Evolutionary conservation across 176 grass and related monocot species (phyloP), one percentile per base, ranked within the genome.

Genomic region (bread wheat (Triticum aestivum)): DNA sequence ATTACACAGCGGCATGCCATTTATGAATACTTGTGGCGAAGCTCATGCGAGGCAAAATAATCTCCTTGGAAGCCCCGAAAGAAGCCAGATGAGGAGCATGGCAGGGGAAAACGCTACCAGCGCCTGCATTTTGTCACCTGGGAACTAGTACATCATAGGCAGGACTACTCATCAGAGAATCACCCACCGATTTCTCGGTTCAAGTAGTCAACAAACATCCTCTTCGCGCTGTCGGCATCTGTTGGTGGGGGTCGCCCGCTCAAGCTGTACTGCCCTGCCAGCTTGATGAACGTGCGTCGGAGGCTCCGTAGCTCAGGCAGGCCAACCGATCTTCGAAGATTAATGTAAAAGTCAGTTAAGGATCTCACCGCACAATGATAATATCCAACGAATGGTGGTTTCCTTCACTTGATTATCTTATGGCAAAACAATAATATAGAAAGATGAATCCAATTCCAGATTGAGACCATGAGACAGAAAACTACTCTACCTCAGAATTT

Each of bases 131-230:
- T 52, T 52, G 73, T 32, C 44, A 14, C 7, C 18, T 76, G 26
- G 15, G 13, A 77, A 58, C 18, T 44, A 44, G 42, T 44, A 29
- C 39, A 65, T 0, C 5, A 18, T 2, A 20, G 14, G 15, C n/a
- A 13, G 26, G 41, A 42, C 34, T 30, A 30, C 54, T 35, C 11
- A 44, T 45, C 41, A 52, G 13, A n/a, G 13, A 24, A 92, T 77
- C 81, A 89, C 5, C 81, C 80, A 34, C 91, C 86, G 38, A 95
- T 88, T 92, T 98, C 93, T 29, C 93, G 80, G 85, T 98, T 98
- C 56, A 95, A 87, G 77, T 98, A 98, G 89, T 98, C 93, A 3
- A 90, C 82, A 93, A 95, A 98, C 96, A 95, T 95, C 45, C 93
- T 95, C 64, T 93, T 98, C 29, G 96, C 84, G 4, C 96, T 95